A percentile compares a stretch with the other conserved stretches of the same genome.
Evolutionary conservation across 2,329 filamentous ascomycete species (phyloP).

Genomic region (Neonectria ditissima): DNA sequence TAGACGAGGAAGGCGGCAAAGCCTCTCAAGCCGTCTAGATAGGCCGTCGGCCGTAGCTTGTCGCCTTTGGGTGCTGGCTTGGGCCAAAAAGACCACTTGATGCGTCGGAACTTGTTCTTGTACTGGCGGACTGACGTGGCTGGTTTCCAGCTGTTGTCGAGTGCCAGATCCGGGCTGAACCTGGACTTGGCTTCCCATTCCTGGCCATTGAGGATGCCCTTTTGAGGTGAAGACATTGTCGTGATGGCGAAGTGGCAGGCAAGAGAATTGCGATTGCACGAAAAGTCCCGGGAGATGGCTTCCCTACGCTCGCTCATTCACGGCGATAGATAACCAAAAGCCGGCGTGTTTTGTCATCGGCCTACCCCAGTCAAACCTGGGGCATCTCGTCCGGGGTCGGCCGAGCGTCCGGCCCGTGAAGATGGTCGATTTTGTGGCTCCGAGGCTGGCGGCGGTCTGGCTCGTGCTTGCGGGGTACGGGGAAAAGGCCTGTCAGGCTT

Average conservation of each 20-base stretch:
- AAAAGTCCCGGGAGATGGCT: not conserved
- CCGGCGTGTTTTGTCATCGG: not conserved
- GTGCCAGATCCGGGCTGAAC: slow-evolving; percentile 12
- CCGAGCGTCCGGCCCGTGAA: not conserved
- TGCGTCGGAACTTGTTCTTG: slow-evolving; percentile 18
- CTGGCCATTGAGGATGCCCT: slow-evolving; percentile 49
- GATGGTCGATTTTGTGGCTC: not conserved
- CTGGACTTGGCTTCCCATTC: slow-evolving; percentile 47
- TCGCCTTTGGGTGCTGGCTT: slow-evolving; percentile 32
- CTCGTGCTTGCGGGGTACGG: not conserved
- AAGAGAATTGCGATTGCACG: not conserved
- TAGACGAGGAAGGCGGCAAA: slow-evolving; percentile 77
- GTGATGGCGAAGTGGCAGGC: not conserved
- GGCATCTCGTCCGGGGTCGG: not conserved
- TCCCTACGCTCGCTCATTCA: not conserved
- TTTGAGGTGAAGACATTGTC: slow-evolving; percentile 48
- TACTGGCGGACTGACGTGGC: slow-evolving; percentile 26
- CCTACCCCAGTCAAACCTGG: not conserved
- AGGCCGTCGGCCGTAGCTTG: slow-evolving; percentile 64
- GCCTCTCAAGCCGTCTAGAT: slow-evolving; percentile 72
- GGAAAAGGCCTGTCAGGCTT: not conserved
- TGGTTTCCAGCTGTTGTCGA: slow-evolving; percentile 23
- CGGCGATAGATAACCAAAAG: no score
- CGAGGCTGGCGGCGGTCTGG: not conserved
- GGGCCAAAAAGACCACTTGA: slow-evolving; percentile 31